phyloP scores from a whole-genome alignment of 371 early-diverging fungal genomes.

The Blastocladiella emersonii region DNA sequence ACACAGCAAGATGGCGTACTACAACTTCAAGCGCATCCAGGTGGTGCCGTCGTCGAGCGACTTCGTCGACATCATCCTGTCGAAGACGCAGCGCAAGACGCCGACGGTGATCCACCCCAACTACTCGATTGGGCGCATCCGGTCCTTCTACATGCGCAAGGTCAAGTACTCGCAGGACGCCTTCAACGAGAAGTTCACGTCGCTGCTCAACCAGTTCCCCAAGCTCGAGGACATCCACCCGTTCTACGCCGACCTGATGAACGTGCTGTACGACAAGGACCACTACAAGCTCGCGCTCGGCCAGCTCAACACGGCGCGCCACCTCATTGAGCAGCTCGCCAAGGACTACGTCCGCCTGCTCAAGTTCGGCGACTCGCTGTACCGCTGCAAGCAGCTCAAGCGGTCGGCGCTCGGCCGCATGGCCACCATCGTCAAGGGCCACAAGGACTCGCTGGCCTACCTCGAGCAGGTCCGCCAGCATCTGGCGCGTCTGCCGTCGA shows the following conservation, averaged over 20 bases:
- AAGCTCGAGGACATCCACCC: slow-evolving; percentile 99
- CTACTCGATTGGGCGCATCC: slow-evolving; percentile 91
- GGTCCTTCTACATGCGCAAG: slow-evolving; percentile 99
- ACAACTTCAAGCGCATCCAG: slow-evolving; percentile 97
- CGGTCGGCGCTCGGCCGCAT: slow-evolving; percentile 95
- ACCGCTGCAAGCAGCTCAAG: slow-evolving; percentile 99
- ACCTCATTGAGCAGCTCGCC: slow-evolving; percentile 88
- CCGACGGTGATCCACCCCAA: slow-evolving; percentile 97
- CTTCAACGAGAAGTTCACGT: slow-evolving; percentile 90
- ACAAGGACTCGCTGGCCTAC: slow-evolving; percentile 95
- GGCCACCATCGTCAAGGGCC: slow-evolving; percentile 99
- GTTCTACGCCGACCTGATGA: slow-evolving; percentile 99
- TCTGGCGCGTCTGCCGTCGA: slow-evolving; percentile 91
- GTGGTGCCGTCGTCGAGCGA: slow-evolving; percentile 88
- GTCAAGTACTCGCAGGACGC: slow-evolving; percentile 98
- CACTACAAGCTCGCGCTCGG: slow-evolving; percentile 99
- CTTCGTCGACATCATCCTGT: slow-evolving; percentile 97
- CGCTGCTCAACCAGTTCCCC: slow-evolving; percentile 95
- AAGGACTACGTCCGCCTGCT: slow-evolving; percentile 96
- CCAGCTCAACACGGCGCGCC: slow-evolving; percentile 96
- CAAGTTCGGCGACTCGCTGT: slow-evolving; percentile 99
- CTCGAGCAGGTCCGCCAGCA: slow-evolving; percentile 99
- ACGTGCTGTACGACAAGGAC: slow-evolving; percentile 99
- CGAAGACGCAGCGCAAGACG: slow-evolving; percentile 98
- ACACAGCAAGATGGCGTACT: slow-evolving; percentile 42